Conservation (phyloP, 257 asterid species). For the Nicotiana knightiana region DNA sequence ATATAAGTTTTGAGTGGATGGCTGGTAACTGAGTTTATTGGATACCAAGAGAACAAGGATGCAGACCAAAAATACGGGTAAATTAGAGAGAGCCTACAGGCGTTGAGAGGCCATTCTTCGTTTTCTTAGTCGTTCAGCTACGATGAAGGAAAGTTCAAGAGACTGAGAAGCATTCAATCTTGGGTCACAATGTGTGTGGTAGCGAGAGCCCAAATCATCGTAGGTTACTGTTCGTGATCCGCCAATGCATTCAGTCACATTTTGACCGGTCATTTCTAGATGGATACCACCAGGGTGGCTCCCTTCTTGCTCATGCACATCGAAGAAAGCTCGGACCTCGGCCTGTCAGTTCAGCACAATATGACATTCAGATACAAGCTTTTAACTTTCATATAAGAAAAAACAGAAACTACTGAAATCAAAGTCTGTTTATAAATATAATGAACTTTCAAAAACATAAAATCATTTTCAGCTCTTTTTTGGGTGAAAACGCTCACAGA, state of each 20-base stretch:
- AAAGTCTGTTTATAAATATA: too few species aligned
- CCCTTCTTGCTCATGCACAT: slow-evolving; percentile 88
- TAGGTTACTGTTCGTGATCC: slow-evolving; percentile 75
- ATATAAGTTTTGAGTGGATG: background rate
- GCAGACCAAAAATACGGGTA: background rate
- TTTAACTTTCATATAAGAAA: background rate
- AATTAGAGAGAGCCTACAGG: slow-evolving; percentile 7
- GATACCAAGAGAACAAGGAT: background rate
- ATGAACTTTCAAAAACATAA: too few species aligned
- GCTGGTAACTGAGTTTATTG: slow-evolving; percentile 7
- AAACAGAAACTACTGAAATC: too few species aligned
- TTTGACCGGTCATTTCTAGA: slow-evolving; percentile 83
- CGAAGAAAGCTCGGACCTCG: slow-evolving; percentile 83
- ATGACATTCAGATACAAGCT: background rate
- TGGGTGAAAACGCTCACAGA: background rate
- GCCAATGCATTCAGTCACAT: slow-evolving; percentile 82
- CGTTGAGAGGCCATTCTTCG: slow-evolving; percentile 55
- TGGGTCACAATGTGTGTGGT: slow-evolving; percentile 84
- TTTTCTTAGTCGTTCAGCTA: slow-evolving; percentile 61
- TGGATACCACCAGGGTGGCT: slow-evolving; percentile 86
- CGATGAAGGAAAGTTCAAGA: slow-evolving; percentile 71
- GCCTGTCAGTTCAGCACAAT: slow-evolving; percentile 30
- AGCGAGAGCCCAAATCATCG: slow-evolving; percentile 73
- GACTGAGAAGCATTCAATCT: slow-evolving; percentile 78
- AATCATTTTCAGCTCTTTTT: too few species aligned